Base-by-base conservation (phyloP, 2,329 filamentous ascomycete species). In the Alternaria gansuensis region DNA sequence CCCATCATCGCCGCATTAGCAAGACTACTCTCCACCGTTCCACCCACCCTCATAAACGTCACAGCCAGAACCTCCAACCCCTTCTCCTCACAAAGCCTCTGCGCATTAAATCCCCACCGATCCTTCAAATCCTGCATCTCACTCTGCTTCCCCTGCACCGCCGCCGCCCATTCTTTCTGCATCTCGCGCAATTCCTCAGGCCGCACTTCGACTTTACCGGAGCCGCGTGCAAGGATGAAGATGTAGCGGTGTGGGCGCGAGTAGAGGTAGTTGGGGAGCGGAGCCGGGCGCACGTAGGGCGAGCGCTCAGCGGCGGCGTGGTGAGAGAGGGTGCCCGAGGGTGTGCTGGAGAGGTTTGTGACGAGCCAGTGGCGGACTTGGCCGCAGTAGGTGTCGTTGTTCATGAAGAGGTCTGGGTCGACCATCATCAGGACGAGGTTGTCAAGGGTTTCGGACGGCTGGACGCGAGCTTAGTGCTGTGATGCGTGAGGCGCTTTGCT, bases 351-450 rank as follows among this genome's bases (percentile, higher is more conserved):
- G 4, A 69, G 21, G 23, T 66, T 63, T n/a, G 57, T 69, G 13
- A 63, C 59, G 29, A 70, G 59, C 68, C 68, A 68, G 41, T 70
- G 68, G 14, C 68, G 63, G 2, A 70, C 66, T 53, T 69, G 68
- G 10, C 65, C 68, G 23, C 66, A 68, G 43, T 65, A 60, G 0
- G 59, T 64, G 59, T 70, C 66, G 34, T 69, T 49, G 24, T 65
- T 57, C 59, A 63, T 66, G 62, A 68, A 65, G 10, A 70, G 65
- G 23, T 70, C 65, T 41, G 67, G 65, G 41, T 70, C 67, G 4
- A 60, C 62, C 58, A 67, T 57, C n/a, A 70, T 60, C 0, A 70
- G 54, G 4, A 66, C 60, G 11, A 68, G 58, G 9, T 68, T 62
- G 13, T 59, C 41, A 4, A 67, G 41, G 9, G 60, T 43, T 17